Conservation (phyloP, 371 early-diverging fungal species). For the Thermomucor indicae-seudaticae region DNA sequence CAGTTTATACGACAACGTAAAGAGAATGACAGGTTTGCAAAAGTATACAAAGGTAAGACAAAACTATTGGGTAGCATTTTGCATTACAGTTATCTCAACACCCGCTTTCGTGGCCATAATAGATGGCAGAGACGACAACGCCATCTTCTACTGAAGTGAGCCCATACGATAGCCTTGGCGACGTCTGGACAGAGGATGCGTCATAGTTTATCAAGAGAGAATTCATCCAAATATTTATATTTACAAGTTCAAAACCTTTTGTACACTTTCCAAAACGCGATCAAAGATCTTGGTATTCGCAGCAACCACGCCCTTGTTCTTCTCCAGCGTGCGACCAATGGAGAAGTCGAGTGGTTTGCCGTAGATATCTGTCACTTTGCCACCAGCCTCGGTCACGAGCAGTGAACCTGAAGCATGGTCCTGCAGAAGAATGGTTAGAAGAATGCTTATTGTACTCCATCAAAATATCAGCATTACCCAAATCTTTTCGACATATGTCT, state of each 20-base stretch:
- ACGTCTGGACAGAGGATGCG: no score
- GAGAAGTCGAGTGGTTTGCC: constrained; percentile 90
- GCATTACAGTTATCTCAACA: no score
- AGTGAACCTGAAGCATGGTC: constrained; percentile 95
- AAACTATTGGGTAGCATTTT: no score
- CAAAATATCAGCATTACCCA: no score
- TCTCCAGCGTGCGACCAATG: constrained; percentile 72
- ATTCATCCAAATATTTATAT: no score
- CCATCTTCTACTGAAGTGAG: no score
- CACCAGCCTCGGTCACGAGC: constrained; percentile 93
- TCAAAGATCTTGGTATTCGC: constrained; percentile 64
- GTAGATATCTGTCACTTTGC: constrained; percentile 78
- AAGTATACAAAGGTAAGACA: background rate
- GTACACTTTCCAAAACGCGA: constrained; percentile 64
- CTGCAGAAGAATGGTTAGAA: no score
- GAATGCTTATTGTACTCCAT: no score
- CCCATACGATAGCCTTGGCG: no score
- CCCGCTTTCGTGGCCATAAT: no score
- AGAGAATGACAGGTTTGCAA: background rate
- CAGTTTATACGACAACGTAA: background rate
- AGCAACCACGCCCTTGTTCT: constrained; percentile 90
- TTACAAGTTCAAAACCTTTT: constrained; percentile 46
- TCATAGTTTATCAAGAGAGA: no score
- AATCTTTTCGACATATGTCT: constrained; percentile 90
- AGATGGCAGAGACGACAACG: no score